Conservation (phyloP, 495 filamentous ascomycete species). For the Opeltia flavorubescens region DNA sequence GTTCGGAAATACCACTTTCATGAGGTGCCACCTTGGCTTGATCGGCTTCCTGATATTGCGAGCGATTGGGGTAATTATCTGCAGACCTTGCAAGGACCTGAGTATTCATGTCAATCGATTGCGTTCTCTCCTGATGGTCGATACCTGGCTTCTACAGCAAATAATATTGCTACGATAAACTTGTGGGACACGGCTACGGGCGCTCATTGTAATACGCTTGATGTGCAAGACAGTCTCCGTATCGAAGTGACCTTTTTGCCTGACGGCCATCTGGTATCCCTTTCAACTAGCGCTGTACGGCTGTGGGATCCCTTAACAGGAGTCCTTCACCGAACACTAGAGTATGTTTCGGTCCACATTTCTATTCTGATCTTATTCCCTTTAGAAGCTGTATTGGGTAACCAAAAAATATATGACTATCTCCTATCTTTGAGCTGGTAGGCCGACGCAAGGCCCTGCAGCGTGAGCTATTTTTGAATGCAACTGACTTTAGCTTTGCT, state of each 20-base stretch:
- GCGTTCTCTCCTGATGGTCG: constrained; percentile 19
- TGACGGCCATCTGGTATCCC: constrained; percentile 6
- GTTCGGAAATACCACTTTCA: constrained; percentile 2
- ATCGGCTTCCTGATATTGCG: constrained; percentile 14
- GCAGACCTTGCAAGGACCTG: constrained; percentile 13
- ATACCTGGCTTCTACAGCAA: constrained; percentile 12
- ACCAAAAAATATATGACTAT: background rate
- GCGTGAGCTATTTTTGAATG: background rate
- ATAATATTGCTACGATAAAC: constrained; percentile 6
- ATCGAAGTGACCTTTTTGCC: background rate
- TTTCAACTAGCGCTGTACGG: constrained; percentile 14
- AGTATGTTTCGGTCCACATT: background rate
- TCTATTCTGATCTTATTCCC: background rate
- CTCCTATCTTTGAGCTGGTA: background rate
- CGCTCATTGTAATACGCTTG: constrained; percentile 6
- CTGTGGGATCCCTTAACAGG: constrained; percentile 16
- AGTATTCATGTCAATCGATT: constrained; percentile 9
- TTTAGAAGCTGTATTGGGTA: background rate
- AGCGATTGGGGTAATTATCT: constrained; percentile 10
- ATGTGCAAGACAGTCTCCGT: background rate
- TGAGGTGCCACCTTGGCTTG: constrained; percentile 17
- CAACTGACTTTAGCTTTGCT: background rate
- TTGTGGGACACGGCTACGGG: constrained; percentile 15
- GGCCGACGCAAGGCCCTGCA: background rate
- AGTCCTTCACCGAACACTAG: background rate